Evolutionary conservation across 257 asterid genomes (phyloP), one percentile per base, ranked within the genome.

Genomic region (Linaria vulgaris): DNA sequence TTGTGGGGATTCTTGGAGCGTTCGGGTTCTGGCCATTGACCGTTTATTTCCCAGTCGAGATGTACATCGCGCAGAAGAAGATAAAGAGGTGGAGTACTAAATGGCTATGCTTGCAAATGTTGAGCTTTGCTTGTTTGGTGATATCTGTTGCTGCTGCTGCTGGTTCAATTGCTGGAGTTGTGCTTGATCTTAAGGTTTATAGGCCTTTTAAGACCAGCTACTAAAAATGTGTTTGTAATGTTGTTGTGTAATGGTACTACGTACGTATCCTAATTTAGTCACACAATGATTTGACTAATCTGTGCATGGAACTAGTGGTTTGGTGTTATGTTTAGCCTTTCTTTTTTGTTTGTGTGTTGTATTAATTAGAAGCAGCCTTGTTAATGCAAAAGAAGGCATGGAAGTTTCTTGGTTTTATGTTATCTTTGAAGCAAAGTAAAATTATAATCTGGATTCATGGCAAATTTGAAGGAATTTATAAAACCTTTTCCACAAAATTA

Each of bases 21-120:
- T 60, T 82, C 43, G 87, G 87, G 73, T 82, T 82, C 21, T 82
- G 84, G 87, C 84, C 82, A 4, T 43, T 82, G 53, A 82, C 87
- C 8, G 86, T 78, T 2, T 81, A 81, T 3, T 81, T 78, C 65
- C 86, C 86, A 4, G 83, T 78, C 17, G 86, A 78, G 80, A 82
- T 78, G 87, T 82, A 82, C 30, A 79, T 82, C 0, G 80, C 75
- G 49, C 80, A 74, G 69, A 82, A 82, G 79, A 76, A 25, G 84
- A 72, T 82, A 17, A 50, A 19, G 9, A 69, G 21, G 67, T 82
- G 87, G 87, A 82, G 82, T 49, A 71, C 57, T 3, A 56, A 74
- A 14, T 79, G 87, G 87, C 55, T 74, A 5, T 70, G 87, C 16
- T 50, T 82, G 13, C 75, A 82, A 43, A 73, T 71, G 71, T 62